Base-by-base conservation (phyloP, 2,329 filamentous ascomycete species). In the Xylaria hypoxylon region DNA sequence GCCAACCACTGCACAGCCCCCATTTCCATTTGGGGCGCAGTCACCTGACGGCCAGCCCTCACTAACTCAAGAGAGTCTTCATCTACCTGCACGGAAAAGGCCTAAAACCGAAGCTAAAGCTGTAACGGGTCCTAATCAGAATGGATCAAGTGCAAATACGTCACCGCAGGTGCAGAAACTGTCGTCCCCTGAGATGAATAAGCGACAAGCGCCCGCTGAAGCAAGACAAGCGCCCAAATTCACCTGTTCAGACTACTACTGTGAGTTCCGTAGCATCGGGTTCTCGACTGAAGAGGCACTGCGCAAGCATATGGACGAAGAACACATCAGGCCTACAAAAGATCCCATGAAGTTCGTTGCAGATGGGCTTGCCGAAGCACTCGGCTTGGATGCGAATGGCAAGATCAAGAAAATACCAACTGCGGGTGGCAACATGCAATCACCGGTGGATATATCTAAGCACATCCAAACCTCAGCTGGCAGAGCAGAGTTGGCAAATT, bases 41-140 rank as follows among this genome's bases (percentile, higher is more conserved):
- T 89, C 88, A 5, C 88, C 88, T 35, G 85, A 88, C 68, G 88
- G 87, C 13, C 84, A 86, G 74, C 80, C 83, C 1, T 80, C 83
- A 57, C 77, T 89, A 35, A 86, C 87, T 40, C 80, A 81, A 60
- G 81, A 83, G 0, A 85, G 86, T 59, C 79, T 90, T 42, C 83
- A 86, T 58, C 78, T 89, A 24, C 88, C 88, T 5, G 79, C 84
- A 4, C 79, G 82, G 15, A 89, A 89, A 77, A 88, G 85, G 79
- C 74, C 79, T 42, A 89, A 86, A 79, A 82, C 82, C 1, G 80
- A 78, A 13, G 65, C 79, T 33, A 89, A 86, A 80, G 81, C 82
- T 1, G 80, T 77, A 17, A 68, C 67, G 11, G 80, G 78, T 10
- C 73, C 79, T 4, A 78, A 76, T 40, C 78, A 82, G 51, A 76